phyloP scores from a whole-genome alignment of 1,284 basidiomycete species.

The Cystobasidiaceae sp. region DNA sequence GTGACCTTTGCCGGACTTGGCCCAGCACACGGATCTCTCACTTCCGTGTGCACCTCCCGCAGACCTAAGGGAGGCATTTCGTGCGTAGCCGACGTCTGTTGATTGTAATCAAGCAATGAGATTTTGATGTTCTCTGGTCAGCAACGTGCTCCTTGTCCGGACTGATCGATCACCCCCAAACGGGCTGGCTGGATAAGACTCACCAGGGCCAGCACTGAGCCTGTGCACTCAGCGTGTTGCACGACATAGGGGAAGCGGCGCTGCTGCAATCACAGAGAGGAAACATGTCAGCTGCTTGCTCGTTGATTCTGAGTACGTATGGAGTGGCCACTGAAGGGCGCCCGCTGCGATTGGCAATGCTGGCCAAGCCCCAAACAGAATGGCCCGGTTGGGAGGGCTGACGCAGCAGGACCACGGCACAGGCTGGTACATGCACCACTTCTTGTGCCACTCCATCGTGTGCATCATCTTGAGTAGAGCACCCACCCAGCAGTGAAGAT shows the following conservation, averaged over 20 bases:
- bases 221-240: conserved; percentile 24
- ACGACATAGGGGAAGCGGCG: not conserved
- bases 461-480: not conserved
- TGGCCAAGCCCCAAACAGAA: too few species aligned
- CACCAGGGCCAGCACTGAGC: conserved; percentile 29
- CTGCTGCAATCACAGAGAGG: not conserved
- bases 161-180: not conserved
- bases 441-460: not conserved
- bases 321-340: too few species aligned
- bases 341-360: too few species aligned
- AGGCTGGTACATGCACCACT: too few species aligned
- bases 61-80: conserved; percentile 27
- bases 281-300: not conserved
- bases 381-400: too few species aligned
- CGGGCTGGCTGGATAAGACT: not conserved
- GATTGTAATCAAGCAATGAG: not conserved
- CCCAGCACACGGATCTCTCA: conserved; percentile 29
- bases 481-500: conserved; percentile 5
- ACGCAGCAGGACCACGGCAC: too few species aligned
- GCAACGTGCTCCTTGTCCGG: conserved; percentile 7
- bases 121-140: not conserved
- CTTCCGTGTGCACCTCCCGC: conserved; percentile 29
- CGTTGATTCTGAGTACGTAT: too few species aligned
- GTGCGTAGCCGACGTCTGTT: conserved; percentile 23
- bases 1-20: conserved; percentile 28